Percentiles rank a stretch among this genome's conserved stretches.
Evolutionary conservation across 441 rosid species (phyloP).

Genomic region (Mallotus repandus): DNA sequence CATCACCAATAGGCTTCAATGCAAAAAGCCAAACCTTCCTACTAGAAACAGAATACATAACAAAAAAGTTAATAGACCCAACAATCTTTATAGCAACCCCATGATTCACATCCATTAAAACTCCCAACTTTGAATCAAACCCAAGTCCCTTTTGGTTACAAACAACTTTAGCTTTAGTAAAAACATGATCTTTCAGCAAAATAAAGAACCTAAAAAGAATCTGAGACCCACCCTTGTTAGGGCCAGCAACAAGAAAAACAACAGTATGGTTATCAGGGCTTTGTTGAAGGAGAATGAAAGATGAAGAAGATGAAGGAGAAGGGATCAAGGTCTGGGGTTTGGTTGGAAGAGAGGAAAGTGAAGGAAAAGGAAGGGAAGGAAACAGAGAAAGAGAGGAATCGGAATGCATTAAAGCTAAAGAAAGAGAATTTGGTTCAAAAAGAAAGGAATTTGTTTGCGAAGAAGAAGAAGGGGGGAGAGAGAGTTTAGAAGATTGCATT

Average conservation of each 20-base stretch:
- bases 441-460: conserved; percentile 46
- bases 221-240: conserved; percentile 55
- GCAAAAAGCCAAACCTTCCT: conserved; percentile 58
- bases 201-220: conserved; percentile 53
- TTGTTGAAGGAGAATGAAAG: conserved; percentile 42
- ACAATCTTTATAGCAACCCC: conserved; percentile 52
- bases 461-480: conserved; percentile 42
- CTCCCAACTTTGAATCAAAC: conserved; percentile 53
- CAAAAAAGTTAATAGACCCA: conserved; percentile 66
- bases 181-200: conserved; percentile 33
- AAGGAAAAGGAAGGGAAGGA: conserved; percentile 37
- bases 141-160: conserved; percentile 57
- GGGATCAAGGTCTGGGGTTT: conserved; percentile 50
- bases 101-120: conserved; percentile 48
- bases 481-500: conserved; percentile 61
- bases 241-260: conserved; percentile 50
- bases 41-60: conserved; percentile 52
- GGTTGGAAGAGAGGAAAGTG: conserved; percentile 43
- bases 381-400: conserved; percentile 64
- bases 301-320: conserved; percentile 61
- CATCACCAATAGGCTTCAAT: conserved; percentile 43
- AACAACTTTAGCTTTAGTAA: conserved; percentile 43
- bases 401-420: conserved; percentile 60
- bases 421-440: conserved; percentile 60
- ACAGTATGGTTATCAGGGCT: conserved; percentile 30